Percentiles rank a stretch among this genome's conserved stretches.
Conservation (phyloP, 441 rosid genomes). For the Manihot esculenta region DNA sequence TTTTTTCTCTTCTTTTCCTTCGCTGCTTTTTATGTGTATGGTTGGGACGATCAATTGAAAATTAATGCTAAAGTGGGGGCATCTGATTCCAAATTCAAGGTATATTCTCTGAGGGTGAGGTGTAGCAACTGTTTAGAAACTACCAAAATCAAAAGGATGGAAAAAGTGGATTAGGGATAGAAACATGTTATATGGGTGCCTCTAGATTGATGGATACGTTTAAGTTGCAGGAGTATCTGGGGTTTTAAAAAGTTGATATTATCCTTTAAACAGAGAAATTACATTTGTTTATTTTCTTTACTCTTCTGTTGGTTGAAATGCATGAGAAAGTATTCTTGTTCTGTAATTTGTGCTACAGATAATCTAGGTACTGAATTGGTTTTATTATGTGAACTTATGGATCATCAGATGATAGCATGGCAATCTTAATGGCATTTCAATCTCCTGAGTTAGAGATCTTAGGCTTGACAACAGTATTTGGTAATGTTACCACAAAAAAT, state of each 20-base stretch:
- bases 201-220: background rate
- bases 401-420: conserved; percentile 82
- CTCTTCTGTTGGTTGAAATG: background rate
- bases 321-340: background rate
- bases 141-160: background rate
- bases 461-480: conserved; percentile 86
- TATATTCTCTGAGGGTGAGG: background rate
- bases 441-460: conserved; percentile 64
- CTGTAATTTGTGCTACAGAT: background rate
- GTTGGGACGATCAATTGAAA: background rate
- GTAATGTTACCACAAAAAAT: conserved; percentile 65
- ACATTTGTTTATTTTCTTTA: background rate
- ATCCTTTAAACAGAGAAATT: background rate
- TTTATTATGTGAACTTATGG: background rate
- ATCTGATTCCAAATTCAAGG: background rate
- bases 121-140: background rate
- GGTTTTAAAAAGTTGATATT: background rate
- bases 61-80: background rate
- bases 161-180: background rate
- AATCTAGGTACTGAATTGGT: background rate
- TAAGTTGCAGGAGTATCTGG: background rate
- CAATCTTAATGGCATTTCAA: conserved; percentile 92
- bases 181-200: background rate
- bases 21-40: background rate
- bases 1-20: background rate